phyloP scores from a whole-genome alignment of 2,329 filamentous ascomycete genomes.

The Trichoderma oligosporum region DNA sequence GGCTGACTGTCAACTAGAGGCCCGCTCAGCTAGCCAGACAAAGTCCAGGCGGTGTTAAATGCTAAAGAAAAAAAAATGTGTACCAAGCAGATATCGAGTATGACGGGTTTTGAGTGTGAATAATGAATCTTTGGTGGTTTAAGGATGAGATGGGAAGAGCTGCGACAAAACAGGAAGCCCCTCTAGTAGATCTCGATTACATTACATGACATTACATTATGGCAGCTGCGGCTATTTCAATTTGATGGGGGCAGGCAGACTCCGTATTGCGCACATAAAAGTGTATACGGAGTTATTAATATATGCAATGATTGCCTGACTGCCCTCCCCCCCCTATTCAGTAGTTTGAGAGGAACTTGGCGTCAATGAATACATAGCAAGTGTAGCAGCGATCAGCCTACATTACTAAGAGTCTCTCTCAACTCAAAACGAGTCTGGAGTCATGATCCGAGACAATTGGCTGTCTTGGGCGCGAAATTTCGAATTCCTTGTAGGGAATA shows the following conservation, averaged over 20 bases:
- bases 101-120: too few relatives aligned
- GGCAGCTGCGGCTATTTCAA: slow-evolving; percentile 14
- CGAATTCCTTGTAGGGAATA: not conserved
- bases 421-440: not conserved
- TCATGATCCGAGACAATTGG: not conserved
- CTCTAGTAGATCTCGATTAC: slow-evolving; percentile 2
- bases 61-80: too few relatives aligned
- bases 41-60: too few relatives aligned
- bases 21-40: too few relatives aligned
- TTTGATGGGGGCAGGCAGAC: not conserved
- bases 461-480: slow-evolving; percentile 15
- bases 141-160: not conserved
- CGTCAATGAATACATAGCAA: not conserved
- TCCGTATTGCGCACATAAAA: not conserved
- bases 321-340: too few relatives aligned
- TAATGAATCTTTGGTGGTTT: not conserved
- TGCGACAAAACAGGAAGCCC: slow-evolving; percentile 6
- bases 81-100: too few relatives aligned
- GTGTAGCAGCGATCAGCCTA: not conserved
- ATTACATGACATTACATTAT: not conserved
- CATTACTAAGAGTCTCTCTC: not conserved
- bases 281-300: too few relatives aligned
- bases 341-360: too few relatives aligned
- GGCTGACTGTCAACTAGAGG: too few relatives aligned
- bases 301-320: not conserved